Conservation (phyloP, 2,329 filamentous ascomycete species). For the Botryosphaeria agaves region DNA sequence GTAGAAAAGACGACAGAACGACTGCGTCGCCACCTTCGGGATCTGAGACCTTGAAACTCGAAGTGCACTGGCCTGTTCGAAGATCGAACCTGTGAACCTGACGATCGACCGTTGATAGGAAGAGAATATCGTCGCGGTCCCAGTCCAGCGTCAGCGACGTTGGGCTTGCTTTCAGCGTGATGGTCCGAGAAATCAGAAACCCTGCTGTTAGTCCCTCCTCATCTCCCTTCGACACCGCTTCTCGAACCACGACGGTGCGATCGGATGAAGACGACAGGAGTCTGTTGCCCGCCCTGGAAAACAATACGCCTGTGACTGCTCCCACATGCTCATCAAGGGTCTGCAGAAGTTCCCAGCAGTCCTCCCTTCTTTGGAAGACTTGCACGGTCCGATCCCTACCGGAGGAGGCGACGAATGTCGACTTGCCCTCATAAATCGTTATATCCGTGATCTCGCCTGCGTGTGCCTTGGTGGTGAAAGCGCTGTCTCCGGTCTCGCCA, state of each 20-base stretch:
- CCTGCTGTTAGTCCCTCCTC: slow-evolving; percentile 42
- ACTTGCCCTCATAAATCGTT: slow-evolving; percentile 46
- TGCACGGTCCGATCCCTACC: slow-evolving; percentile 86
- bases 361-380: slow-evolving; percentile 49
- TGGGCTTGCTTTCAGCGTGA: slow-evolving; percentile 74
- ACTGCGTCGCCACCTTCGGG: slow-evolving; percentile 66
- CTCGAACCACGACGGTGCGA: slow-evolving; percentile 68
- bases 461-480: slow-evolving; percentile 70
- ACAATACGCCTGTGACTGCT: slow-evolving; percentile 62
- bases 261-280: slow-evolving; percentile 80
- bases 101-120: slow-evolving; percentile 45
- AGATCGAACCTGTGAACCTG: slow-evolving; percentile 43
- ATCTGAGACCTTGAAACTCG: slow-evolving; percentile 70
- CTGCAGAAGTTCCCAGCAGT: slow-evolving; percentile 61
- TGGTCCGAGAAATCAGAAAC: slow-evolving; percentile 58
- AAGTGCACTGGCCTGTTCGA: slow-evolving; percentile 48
- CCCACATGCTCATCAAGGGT: slow-evolving; percentile 85
- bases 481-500: slow-evolving; percentile 38
- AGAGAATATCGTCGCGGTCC: slow-evolving; percentile 37
- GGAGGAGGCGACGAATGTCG: slow-evolving; percentile 59
- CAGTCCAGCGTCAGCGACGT: slow-evolving; percentile 61
- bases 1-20: slow-evolving; percentile 60
- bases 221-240: slow-evolving; percentile 53
- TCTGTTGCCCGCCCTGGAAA: slow-evolving; percentile 50
- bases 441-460: slow-evolving; percentile 72